A percentile compares a stretch with the other conserved stretches of the same genome.
These are phyloP conservation scores for Lactarius evosmus DNA, from an alignment of 768 basidiomycete species.

Conservation along the genomic window DNA sequence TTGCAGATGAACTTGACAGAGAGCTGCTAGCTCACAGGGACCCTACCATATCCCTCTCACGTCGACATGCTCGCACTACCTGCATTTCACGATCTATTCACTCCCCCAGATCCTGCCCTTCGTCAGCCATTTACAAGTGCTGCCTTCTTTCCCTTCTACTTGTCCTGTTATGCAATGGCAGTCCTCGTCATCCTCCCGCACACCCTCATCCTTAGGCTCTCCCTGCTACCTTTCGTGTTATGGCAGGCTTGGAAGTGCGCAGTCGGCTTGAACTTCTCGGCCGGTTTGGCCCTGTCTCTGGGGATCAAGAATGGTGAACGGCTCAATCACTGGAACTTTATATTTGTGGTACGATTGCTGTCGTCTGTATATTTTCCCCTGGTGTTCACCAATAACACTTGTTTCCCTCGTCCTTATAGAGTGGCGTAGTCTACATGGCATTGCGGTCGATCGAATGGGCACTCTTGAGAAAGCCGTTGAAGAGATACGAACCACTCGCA, in stretches of 20 bases:
- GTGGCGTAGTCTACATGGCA: background rate
- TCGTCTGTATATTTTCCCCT: background rate
- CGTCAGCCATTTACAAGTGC: slow-evolving; percentile 14
- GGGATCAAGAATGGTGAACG: slow-evolving; percentile 1
- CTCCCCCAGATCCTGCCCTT: slow-evolving; percentile 11
- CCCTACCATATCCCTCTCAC: too few relatives aligned
- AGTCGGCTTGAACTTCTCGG: slow-evolving; percentile 8
- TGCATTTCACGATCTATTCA: too few relatives aligned
- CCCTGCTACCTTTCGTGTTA: slow-evolving; percentile 13
- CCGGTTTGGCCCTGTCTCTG: slow-evolving; percentile 2
- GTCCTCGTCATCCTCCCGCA: slow-evolving; percentile 22
- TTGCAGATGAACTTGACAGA: too few relatives aligned
- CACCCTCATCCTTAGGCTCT: slow-evolving; percentile 4
- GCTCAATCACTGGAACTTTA: slow-evolving; percentile 8
- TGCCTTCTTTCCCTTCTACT: slow-evolving; percentile 10
- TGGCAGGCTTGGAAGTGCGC: slow-evolving; percentile 17
- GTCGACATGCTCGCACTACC: too few relatives aligned
- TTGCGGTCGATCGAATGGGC: slow-evolving; percentile 20
- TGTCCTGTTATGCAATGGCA: slow-evolving; percentile 7
- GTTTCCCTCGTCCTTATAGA: background rate
- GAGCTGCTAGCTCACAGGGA: too few relatives aligned
- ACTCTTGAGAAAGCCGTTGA: slow-evolving; percentile 1
- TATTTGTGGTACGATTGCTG: slow-evolving; percentile 14
- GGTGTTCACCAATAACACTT: background rate
- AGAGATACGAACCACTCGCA: slow-evolving; percentile 7